These are phyloP conservation scores for Aspergillus spinulosporus DNA, from an alignment of 2,329 filamentous ascomycete species.

Conservation along the genomic window DNA sequence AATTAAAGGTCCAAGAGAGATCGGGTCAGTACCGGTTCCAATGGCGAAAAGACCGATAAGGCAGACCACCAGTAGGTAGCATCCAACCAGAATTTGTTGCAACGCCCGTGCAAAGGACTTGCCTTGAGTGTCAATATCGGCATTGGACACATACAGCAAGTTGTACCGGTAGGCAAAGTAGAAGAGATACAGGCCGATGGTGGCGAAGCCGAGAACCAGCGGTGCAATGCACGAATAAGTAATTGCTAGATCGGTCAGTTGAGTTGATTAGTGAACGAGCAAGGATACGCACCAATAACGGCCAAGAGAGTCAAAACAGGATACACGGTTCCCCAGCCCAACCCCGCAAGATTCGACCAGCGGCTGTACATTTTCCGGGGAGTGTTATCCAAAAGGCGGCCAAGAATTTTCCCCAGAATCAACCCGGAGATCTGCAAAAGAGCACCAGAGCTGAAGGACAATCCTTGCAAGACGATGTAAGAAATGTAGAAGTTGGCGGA, in stretches of 20 bases:
- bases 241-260: slow-evolving; percentile 58
- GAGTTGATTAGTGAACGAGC: neutral
- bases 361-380: slow-evolving; percentile 78
- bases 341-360: slow-evolving; percentile 70
- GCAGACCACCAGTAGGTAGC: slow-evolving; percentile 80
- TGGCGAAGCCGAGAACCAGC: slow-evolving; percentile 77
- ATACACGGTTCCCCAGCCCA: slow-evolving; percentile 81
- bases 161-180: slow-evolving; percentile 91
- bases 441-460: slow-evolving; percentile 73
- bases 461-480: slow-evolving; percentile 90
- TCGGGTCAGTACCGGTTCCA: slow-evolving; percentile 61
- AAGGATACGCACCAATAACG: slow-evolving; percentile 66
- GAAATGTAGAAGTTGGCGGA: slow-evolving; percentile 93
- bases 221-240: slow-evolving; percentile 86
- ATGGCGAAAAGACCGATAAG: slow-evolving; percentile 82
- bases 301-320: slow-evolving; percentile 79
- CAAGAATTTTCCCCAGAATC: slow-evolving; percentile 70
- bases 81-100: slow-evolving; percentile 78
- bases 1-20: slow-evolving; percentile 66
- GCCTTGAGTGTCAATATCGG: slow-evolving; percentile 81
- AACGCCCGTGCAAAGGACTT: slow-evolving; percentile 84
- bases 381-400: slow-evolving; percentile 72
- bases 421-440: slow-evolving; percentile 75
- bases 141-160: slow-evolving; percentile 80
- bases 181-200: slow-evolving; percentile 74